Base-by-base conservation (phyloP, 139 green algal genomes). In the Diplosphaera chodatii region DNA sequence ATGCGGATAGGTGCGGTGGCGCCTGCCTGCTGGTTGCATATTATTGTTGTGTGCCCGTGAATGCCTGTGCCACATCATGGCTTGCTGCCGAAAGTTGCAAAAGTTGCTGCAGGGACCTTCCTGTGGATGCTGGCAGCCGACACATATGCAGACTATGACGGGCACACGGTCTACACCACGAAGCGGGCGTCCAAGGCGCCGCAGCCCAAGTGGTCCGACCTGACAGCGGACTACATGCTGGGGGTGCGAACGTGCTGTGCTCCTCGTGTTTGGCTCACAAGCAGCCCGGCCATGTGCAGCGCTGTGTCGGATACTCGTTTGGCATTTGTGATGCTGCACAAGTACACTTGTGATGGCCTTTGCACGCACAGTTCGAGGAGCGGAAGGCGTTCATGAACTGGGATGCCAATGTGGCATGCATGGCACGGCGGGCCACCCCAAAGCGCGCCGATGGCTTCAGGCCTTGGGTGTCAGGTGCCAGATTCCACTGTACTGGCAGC, bases 111-210 rank as follows among this genome's bases (percentile, higher is more conserved):
- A 59, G 77, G 72, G 2, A 70, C 32, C 23, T 41, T 80, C 41
- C 23, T 76, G 40, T 83, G 77, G 77, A 83, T 83, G 68, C 70
- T 80, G 63, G 68, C 77, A 10, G 25, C 64, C 56, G 48, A 65
- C n/a, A 68, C 28, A 4, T 80, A 80, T 66, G 69, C 77, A 13
- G 73, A 83, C 48, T 83, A 83, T 64, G 77, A 83, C 64, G 74
- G 69, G 6, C 80, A 72, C 33, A 83, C 72, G 4, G 27, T 83
- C 10, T 82, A 80, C 68, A 59, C 48, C 48, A 59, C 48, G 3
- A 59, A 59, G 48, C 48, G 48, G 22, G 48, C 48, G 48, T 59
- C 48, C 16, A 25, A 23, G 48, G 48, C 48, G 48, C 48, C 48
- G 48, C 48, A 59, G 48, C 48, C 48, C 8, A 59, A 59, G 48